phyloP scores from a whole-genome alignment of 2,329 filamentous ascomycete genomes.

The Ascocoryne sarcoides region DNA sequence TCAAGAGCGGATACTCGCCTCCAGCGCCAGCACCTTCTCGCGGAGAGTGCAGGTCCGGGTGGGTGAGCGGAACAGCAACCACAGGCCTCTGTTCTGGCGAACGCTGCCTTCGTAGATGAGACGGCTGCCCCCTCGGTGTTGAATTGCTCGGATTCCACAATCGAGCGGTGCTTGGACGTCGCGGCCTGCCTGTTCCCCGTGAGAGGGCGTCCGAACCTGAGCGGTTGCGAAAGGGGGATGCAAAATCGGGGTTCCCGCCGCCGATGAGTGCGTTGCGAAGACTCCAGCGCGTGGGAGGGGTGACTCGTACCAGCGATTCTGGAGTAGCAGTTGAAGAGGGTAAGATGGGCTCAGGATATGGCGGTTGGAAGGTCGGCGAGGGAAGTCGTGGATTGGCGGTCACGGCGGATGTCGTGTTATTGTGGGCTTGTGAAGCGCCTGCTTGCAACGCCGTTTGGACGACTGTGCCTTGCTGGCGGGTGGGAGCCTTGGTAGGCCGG shows the following conservation, averaged over 20 bases:
- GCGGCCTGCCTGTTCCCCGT: conserved; percentile 17
- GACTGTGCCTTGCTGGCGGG: conserved; percentile 17
- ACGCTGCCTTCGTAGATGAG: conserved; percentile 3
- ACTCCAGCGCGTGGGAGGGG: conserved; percentile 39
- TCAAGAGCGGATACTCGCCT: conserved; percentile 41
- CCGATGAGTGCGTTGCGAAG: conserved; percentile 26
- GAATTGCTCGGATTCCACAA: conserved; percentile 55
- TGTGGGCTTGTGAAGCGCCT: conserved; percentile 14
- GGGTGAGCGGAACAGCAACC: conserved; percentile 25
- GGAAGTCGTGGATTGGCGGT: conserved; percentile 22
- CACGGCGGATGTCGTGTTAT: conserved; percentile 14
- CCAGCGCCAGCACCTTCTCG: conserved; percentile 20
- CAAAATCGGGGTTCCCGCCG: conserved; percentile 17
- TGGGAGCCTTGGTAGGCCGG: not conserved
- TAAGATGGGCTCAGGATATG: conserved; percentile 19
- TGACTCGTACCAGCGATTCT: conserved; percentile 22
- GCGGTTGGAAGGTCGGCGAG: conserved; percentile 24
- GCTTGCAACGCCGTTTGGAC: conserved; percentile 25
- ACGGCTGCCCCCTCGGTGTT: conserved; percentile 31
- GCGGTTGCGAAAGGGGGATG: conserved; percentile 20
- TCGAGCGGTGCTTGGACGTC: conserved; percentile 21
- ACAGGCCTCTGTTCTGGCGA: conserved; percentile 13
- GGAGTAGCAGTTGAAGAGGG: conserved; percentile 8
- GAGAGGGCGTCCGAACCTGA: conserved; percentile 20
- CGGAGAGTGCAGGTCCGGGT: conserved; percentile 20